Evolutionary conservation across 2,329 filamentous ascomycete genomes (phyloP).

Genomic region (Penicillium hesseltinei): DNA sequence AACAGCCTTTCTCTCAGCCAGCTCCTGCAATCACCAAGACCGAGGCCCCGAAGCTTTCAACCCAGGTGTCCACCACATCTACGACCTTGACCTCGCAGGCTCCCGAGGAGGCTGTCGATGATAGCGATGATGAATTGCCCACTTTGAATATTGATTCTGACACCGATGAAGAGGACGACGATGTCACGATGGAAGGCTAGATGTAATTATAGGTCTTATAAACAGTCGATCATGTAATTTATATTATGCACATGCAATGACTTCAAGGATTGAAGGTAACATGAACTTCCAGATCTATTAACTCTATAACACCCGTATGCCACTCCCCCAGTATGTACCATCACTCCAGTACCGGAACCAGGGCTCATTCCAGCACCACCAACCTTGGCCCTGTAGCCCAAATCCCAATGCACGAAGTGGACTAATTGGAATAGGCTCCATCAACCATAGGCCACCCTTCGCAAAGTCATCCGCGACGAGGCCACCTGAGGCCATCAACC

Average conservation of each 20-base stretch:
- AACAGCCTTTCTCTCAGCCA: conserved; percentile 9
- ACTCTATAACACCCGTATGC: conserved; percentile 37
- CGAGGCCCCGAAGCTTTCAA: conserved; percentile 11
- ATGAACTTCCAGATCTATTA: neutral
- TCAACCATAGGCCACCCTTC: conserved; percentile 71
- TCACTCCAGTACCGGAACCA: conserved; percentile 60
- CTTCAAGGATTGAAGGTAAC: neutral
- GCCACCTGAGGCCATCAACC: conserved; percentile 66
- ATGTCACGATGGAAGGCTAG: conserved; percentile 28
- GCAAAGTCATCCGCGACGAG: conserved; percentile 75
- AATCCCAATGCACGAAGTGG: conserved; percentile 64
- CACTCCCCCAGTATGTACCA: conserved; percentile 63
- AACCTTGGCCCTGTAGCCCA: conserved; percentile 59
- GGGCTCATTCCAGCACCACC: conserved; percentile 65
- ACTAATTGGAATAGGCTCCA: conserved; percentile 79
- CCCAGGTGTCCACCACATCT: conserved; percentile 10
- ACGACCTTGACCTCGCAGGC: conserved; percentile 6
- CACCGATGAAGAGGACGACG: conserved; percentile 46
- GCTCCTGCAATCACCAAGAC: conserved; percentile 8
- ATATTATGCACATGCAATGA: neutral
- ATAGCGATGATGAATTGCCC: conserved; percentile 51
- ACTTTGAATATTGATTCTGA: conserved; percentile 49
- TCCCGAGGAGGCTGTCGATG: conserved; percentile 33
- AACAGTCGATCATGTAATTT: neutral
- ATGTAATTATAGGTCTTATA: conserved; percentile 1